phyloP scores from a whole-genome alignment of 176 grass and related monocot genomes.

The Zea luxurians region DNA sequence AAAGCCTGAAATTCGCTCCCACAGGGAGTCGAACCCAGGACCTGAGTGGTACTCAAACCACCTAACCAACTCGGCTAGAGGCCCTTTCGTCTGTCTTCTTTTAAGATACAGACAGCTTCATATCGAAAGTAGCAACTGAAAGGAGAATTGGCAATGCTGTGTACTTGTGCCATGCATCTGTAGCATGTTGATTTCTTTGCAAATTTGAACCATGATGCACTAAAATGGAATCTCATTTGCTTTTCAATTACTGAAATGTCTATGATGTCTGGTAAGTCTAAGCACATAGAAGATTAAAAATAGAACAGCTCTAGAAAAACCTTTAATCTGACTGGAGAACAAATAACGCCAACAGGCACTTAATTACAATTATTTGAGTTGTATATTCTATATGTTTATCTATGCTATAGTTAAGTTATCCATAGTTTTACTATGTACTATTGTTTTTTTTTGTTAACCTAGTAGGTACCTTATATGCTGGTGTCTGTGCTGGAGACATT shows the following conservation, averaged over 20 bases:
- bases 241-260: conserved; percentile 19
- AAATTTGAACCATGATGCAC: conserved; percentile 21
- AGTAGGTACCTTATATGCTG: not conserved
- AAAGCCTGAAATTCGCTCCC: too few species aligned
- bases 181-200: conserved; percentile 2
- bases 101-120: not conserved
- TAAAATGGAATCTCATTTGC: conserved; percentile 2
- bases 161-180: conserved; percentile 7
- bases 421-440: not conserved
- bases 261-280: not conserved
- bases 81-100: not conserved
- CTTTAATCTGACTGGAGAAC: not conserved
- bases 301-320: not conserved
- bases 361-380: conserved; percentile 11
- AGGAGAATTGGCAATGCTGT: not conserved
- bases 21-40: too few species aligned
- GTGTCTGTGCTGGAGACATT: conserved; percentile 4
- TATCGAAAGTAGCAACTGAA: not conserved
- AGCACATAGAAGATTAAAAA: not conserved
- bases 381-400: not conserved
- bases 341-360: not conserved
- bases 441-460: not conserved
- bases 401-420: not conserved
- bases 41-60: too few species aligned
- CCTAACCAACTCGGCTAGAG: too few species aligned